phyloP scores from a whole-genome alignment of 2,329 filamentous ascomycete genomes.

The Cladosporium sphaerospermum region DNA sequence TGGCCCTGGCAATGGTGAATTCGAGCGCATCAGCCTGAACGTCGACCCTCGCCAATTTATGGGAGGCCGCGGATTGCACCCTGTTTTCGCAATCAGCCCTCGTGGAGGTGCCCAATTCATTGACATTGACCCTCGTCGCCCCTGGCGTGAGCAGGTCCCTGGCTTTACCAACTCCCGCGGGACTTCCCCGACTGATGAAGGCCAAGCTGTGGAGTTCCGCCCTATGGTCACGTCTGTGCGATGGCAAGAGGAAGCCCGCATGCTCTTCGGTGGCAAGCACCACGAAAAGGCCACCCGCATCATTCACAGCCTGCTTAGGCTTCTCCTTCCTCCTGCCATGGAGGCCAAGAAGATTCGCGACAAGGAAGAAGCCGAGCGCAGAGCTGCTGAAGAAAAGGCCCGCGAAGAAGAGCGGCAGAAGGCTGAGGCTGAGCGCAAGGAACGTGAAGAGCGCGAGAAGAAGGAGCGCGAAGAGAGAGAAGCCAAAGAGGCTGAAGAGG shows the following conservation, averaged over 20 bases:
- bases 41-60: slow-evolving; percentile 7
- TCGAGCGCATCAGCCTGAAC: slow-evolving; percentile 3
- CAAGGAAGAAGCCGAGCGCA: slow-evolving; percentile 59
- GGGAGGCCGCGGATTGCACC: neutral
- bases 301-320: slow-evolving; percentile 60
- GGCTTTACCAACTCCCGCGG: slow-evolving; percentile 38
- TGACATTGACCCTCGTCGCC: slow-evolving; percentile 24
- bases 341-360: slow-evolving; percentile 69
- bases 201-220: slow-evolving; percentile 70
- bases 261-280: slow-evolving; percentile 68
- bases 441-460: slow-evolving; percentile 46
- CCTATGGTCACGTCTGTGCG: slow-evolving; percentile 65
- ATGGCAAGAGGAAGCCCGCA: slow-evolving; percentile 84
- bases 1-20: neutral
- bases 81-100: slow-evolving; percentile 5
- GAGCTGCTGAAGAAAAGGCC: slow-evolving; percentile 56
- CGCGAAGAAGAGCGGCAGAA: slow-evolving; percentile 57
- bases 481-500: slow-evolving; percentile 40
- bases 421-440: slow-evolving; percentile 55
- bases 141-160: slow-evolving; percentile 29
- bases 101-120: slow-evolving; percentile 16
- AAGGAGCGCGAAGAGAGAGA: slow-evolving; percentile 45
- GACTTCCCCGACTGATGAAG: slow-evolving; percentile 51
- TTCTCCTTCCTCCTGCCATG: slow-evolving; percentile 77
- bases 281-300: slow-evolving; percentile 65